These are phyloP conservation scores for Epichloe hybrida DNA, from an alignment of 2,329 filamentous ascomycete genomes.

Conservation along the genomic window DNA sequence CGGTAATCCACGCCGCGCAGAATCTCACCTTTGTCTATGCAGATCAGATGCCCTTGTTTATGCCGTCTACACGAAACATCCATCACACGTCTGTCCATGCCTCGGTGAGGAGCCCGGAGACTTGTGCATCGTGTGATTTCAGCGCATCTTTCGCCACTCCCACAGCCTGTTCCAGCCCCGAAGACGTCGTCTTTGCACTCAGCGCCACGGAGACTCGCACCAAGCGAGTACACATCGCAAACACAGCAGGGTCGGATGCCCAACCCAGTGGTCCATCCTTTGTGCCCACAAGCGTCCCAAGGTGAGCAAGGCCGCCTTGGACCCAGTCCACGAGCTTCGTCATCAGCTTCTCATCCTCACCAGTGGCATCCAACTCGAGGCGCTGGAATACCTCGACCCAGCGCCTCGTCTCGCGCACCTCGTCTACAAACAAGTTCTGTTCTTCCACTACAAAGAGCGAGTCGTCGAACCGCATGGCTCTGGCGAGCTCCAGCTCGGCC, in stretches of 20 bases:
- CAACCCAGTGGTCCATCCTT: constrained; percentile 59
- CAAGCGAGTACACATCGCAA: constrained; percentile 42
- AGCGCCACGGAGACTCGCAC: constrained; percentile 26
- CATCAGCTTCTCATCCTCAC: constrained; percentile 15
- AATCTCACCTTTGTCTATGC: neutral
- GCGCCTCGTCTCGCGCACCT: constrained; percentile 56
- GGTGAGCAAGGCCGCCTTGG: constrained; percentile 29
- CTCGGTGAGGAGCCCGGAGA: constrained; percentile 18
- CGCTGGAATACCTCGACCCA: constrained; percentile 45
- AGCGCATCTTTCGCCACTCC: constrained; percentile 2
- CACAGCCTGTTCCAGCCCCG: constrained; percentile 7
- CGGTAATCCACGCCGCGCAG: no score
- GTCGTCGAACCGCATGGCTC: constrained; percentile 42
- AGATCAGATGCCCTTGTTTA: neutral
- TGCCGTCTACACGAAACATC: neutral
- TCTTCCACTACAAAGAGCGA: constrained; percentile 79
- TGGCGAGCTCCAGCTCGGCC: constrained; percentile 26
- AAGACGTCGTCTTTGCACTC: constrained; percentile 2
- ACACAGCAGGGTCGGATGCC: constrained; percentile 54
- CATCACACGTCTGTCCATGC: constrained; percentile 1
- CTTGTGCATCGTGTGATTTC: neutral
- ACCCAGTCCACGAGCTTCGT: constrained; percentile 34
- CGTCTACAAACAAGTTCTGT: constrained; percentile 87
- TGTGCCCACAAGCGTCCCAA: constrained; percentile 23
- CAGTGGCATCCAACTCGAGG: constrained; percentile 9